Evolutionary conservation across 257 asterid genomes (phyloP).

Genomic region (Nicotiana noctiflora): DNA sequence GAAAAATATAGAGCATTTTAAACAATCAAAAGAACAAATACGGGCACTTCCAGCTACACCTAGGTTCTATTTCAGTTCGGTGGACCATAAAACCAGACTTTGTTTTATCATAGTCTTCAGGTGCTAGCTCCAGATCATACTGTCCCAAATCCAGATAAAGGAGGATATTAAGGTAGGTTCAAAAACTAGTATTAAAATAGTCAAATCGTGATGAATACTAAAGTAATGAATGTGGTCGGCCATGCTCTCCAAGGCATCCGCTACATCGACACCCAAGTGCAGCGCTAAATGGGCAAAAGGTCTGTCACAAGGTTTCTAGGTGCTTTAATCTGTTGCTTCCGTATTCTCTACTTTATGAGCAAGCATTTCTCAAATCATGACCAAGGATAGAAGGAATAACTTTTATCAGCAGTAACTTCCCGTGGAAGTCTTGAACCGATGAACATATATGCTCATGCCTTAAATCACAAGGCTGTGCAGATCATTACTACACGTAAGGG

Average conservation of each 20-base stretch:
- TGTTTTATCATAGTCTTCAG: not conserved
- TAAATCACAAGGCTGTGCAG: not conserved
- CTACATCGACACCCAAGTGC: not conserved
- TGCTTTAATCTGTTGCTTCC: not conserved
- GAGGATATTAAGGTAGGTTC: not conserved
- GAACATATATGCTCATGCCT: not conserved
- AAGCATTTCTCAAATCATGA: not conserved
- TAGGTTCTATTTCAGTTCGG: not conserved
- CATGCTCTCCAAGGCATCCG: not conserved
- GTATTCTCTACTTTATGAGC: not conserved
- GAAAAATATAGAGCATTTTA: not conserved
- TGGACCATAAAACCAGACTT: constrained; percentile 2
- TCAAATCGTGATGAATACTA: not conserved
- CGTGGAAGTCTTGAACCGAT: not conserved
- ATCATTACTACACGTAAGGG: not conserved
- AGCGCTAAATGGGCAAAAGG: not conserved
- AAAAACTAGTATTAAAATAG: not conserved
- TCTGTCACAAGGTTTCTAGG: not conserved
- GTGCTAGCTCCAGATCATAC: not conserved
- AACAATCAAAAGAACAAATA: not conserved
- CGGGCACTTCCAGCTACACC: constrained; percentile 1
- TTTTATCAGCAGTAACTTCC: not conserved
- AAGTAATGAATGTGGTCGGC: not conserved
- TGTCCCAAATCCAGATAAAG: not conserved
- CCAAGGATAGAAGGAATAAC: not conserved